Evolutionary conservation across 768 basidiomycete species (phyloP).

Genomic region (Suillus alpinus): DNA sequence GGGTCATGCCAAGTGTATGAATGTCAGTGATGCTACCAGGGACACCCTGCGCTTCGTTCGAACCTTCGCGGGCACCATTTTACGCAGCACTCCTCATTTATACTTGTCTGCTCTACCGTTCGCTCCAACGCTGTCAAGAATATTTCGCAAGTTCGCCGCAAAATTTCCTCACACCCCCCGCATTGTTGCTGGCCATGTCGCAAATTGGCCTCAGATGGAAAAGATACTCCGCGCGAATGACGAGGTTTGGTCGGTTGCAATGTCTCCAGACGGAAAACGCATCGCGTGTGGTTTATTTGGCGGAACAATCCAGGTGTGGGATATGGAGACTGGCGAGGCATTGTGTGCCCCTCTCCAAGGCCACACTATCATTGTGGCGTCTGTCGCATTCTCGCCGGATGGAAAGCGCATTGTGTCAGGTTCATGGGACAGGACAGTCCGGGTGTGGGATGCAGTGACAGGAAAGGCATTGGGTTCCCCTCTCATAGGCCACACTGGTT

Average conservation of each 20-base stretch:
- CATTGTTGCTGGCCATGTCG: not conserved
- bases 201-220: not conserved
- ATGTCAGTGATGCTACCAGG: no score
- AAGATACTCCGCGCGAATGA: not conserved
- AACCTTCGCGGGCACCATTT: no score
- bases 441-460: slow-evolving; percentile 8
- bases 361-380: not conserved
- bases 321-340: not conserved
- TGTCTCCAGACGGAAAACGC: not conserved
- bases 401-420: slow-evolving; percentile 10
- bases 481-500: not conserved
- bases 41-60: no score
- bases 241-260: not conserved
- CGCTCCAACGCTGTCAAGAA: no score
- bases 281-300: slow-evolving; percentile 8
- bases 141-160: slow-evolving; percentile 14
- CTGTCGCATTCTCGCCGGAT: slow-evolving; percentile 3
- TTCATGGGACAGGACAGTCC: slow-evolving; percentile 12
- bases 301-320: slow-evolving; percentile 4
- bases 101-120: no score
- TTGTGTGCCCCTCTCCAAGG: not conserved
- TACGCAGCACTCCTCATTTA: no score
- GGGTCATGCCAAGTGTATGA: no score
- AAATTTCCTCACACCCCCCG: not conserved
- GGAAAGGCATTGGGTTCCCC: not conserved